phyloP scores from a whole-genome alignment of 306 rosid species.

The Lathyrus sativus region DNA sequence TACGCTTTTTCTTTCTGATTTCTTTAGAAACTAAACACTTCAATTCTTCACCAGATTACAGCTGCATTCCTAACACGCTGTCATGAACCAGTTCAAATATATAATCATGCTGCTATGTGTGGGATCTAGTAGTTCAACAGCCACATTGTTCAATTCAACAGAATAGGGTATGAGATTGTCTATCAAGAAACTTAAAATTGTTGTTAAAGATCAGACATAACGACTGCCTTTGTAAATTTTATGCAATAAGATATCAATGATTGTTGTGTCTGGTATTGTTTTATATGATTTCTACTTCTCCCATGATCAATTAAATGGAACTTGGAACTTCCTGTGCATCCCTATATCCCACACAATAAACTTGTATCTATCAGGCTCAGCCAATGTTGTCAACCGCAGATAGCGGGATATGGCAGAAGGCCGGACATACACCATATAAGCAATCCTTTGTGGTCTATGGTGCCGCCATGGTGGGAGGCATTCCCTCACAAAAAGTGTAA shows the following conservation, averaged over 20 bases:
- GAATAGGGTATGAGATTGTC: slow-evolving; percentile 49
- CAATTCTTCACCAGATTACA: slow-evolving; percentile 61
- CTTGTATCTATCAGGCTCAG: too few relatives aligned
- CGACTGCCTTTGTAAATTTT: slow-evolving; percentile 50
- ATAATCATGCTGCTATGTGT: slow-evolving; percentile 42
- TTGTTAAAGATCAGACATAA: slow-evolving; percentile 40
- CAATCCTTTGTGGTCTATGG: too few relatives aligned
- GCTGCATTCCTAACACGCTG: slow-evolving; percentile 48
- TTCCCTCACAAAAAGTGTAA: too few relatives aligned
- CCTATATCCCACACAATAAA: too few relatives aligned
- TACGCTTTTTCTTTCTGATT: neutral
- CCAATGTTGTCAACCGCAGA: too few relatives aligned
- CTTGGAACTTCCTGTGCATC: too few relatives aligned
- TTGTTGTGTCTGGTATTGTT: slow-evolving; percentile 42
- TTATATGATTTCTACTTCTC: slow-evolving; percentile 25
- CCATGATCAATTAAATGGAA: too few relatives aligned
- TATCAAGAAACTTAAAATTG: slow-evolving; percentile 36
- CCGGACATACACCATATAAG: too few relatives aligned
- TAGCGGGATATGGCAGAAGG: too few relatives aligned
- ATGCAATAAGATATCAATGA: slow-evolving; percentile 43
- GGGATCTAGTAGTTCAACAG: slow-evolving; percentile 46
- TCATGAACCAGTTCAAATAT: slow-evolving; percentile 37
- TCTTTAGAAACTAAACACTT: slow-evolving; percentile 6
- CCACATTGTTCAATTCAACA: slow-evolving; percentile 38
- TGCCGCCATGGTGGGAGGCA: too few relatives aligned